phyloP scores from a whole-genome alignment of 441 rosid species.

The Rhodomyrtus psidioides region DNA sequence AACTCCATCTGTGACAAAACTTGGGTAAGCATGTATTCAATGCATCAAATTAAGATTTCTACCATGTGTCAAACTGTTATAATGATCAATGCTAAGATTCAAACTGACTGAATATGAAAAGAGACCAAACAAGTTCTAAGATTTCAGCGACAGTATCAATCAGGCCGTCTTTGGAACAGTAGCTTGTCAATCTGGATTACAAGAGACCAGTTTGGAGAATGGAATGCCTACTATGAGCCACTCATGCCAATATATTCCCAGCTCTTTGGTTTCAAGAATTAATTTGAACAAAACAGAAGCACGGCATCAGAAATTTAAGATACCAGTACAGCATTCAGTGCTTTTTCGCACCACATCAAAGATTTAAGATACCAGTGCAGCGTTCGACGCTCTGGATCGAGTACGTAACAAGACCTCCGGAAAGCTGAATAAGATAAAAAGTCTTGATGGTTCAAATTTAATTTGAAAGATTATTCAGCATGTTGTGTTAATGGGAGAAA shows the following conservation, averaged over 20 bases:
- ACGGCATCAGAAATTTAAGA: neutral
- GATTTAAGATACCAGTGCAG: neutral
- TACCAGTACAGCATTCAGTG: neutral
- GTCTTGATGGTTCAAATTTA: neutral
- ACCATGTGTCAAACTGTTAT: neutral
- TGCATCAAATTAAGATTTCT: neutral
- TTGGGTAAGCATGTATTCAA: neutral
- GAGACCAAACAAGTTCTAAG: neutral
- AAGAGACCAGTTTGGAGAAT: no score
- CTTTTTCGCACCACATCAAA: neutral
- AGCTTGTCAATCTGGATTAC: neutral
- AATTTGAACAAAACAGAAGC: neutral
- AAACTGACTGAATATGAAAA: neutral
- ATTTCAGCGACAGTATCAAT: neutral
- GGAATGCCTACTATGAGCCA: neutral
- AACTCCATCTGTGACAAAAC: neutral
- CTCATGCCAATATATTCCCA: neutral
- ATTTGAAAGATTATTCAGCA: neutral
- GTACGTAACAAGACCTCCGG: neutral
- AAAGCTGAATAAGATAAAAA: neutral
- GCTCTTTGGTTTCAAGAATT: neutral
- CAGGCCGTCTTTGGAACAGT: neutral
- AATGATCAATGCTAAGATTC: neutral
- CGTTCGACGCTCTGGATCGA: neutral
- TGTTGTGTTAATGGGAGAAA: neutral